Percentiles rank a stretch among this genome's conserved stretches.
These are phyloP conservation scores for Lasiosphaeria ovina DNA, from an alignment of 495 filamentous ascomycete species.

Conservation along the genomic window DNA sequence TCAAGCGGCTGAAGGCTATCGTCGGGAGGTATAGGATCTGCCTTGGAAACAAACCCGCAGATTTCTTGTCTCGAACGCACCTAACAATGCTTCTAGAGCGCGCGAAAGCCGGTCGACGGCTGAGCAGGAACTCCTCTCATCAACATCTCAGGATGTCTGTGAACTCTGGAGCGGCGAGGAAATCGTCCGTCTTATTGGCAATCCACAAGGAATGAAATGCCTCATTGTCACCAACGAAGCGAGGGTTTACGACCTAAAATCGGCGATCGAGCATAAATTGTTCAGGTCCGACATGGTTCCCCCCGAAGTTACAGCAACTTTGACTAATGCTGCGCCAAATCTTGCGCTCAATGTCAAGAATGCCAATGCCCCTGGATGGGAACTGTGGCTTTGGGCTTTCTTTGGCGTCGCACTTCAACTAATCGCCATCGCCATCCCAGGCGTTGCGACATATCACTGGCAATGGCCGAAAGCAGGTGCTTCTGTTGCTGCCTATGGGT, in stretches of 20 bases:
- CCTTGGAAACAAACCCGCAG: background rate
- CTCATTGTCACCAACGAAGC: background rate
- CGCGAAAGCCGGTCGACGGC: slow-evolving; percentile 9
- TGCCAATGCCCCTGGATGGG: background rate
- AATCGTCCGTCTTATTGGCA: slow-evolving; percentile 3
- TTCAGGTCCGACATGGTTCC: background rate
- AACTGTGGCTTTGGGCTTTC: slow-evolving; percentile 6
- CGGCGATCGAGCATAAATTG: background rate
- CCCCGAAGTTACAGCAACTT: background rate
- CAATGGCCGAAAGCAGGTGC: slow-evolving; percentile 4
- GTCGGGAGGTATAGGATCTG: slow-evolving; percentile 33
- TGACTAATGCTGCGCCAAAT: slow-evolving; percentile 8
- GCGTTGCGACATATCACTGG: slow-evolving; percentile 6
- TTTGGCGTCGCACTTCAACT: slow-evolving; percentile 3
- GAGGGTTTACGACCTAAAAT: background rate
- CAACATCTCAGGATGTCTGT: slow-evolving; percentile 12
- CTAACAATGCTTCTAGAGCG: background rate
- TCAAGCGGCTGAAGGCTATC: slow-evolving; percentile 46
- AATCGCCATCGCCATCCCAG: slow-evolving; percentile 6
- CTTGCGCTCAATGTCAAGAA: slow-evolving; percentile 14
- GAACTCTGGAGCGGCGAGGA: slow-evolving; percentile 12
- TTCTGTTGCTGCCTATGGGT: slow-evolving; percentile 2
- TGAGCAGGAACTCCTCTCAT: slow-evolving; percentile 8
- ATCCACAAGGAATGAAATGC: slow-evolving; percentile 6
- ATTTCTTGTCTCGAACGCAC: background rate